phyloP scores from a whole-genome alignment of 805 yeast species.

The Starmera dryadoides region DNA sequence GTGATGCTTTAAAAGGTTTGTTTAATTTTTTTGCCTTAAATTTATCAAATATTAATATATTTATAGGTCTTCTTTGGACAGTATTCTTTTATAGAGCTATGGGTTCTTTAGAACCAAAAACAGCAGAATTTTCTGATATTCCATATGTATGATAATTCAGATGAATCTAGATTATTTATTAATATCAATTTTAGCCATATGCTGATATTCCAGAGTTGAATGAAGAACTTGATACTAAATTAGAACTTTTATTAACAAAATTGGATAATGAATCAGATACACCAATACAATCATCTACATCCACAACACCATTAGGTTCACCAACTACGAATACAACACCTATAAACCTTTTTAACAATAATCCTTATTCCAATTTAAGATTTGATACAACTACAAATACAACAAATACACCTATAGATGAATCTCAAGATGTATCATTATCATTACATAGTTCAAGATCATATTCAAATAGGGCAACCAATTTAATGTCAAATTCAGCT shows the following conservation, averaged over 20 bases:
- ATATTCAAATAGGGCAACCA: neutral
- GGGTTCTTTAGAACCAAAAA: conserved; percentile 53
- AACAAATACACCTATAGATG: no score
- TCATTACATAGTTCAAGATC: conserved; percentile 7
- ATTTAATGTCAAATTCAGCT: neutral
- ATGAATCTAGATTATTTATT: no score
- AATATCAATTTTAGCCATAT: conserved; percentile 26
- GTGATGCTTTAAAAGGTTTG: conserved; percentile 50
- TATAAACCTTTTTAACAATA: conserved; percentile 1
- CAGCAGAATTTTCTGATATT: conserved; percentile 48
- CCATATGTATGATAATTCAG: conserved; percentile 46
- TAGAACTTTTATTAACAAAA: conserved; percentile 23
- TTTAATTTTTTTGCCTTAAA: conserved; percentile 4
- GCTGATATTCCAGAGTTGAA: conserved; percentile 43
- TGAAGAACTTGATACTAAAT: conserved; percentile 27
- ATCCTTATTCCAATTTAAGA: conserved; percentile 12
- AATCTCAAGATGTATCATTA: conserved; percentile 9
- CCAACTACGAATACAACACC: no score
- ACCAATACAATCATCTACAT: conserved; percentile 10
- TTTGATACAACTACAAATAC: conserved; percentile 8
- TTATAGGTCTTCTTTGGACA: conserved; percentile 50
- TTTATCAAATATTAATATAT: conserved; percentile 4
- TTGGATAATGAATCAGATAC: conserved; percentile 14
- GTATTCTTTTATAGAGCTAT: conserved; percentile 64
- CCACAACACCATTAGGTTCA: conserved; percentile 12